Evolutionary conservation across 108 stramenopile genomes (phyloP).

Genomic region (Fistulifera pelliculosa): DNA sequence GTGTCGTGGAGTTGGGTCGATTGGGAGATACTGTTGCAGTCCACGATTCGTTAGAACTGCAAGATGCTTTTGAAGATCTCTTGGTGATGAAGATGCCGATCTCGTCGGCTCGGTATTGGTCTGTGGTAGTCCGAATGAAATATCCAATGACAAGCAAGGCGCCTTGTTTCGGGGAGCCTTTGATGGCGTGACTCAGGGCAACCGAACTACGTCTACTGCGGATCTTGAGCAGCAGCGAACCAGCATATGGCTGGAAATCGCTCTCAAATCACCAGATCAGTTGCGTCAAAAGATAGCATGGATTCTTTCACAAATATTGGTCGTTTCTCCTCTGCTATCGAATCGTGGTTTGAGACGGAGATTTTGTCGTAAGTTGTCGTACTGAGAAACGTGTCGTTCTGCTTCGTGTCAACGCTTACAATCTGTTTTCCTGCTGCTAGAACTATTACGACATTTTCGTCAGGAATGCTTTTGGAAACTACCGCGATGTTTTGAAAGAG

Average conservation of each 20-base stretch:
- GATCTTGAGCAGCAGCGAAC: conserved; percentile 17
- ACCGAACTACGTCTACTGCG: no score
- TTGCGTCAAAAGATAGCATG: conserved; percentile 73
- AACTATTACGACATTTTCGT: conserved; percentile 62
- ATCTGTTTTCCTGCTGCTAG: background rate
- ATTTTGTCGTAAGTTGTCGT: background rate
- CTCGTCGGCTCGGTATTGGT: conserved; percentile 12
- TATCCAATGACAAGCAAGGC: conserved; percentile 14
- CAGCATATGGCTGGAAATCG: conserved; percentile 45
- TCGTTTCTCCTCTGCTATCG: conserved; percentile 5
- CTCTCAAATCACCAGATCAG: conserved; percentile 51
- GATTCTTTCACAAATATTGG: conserved; percentile 57
- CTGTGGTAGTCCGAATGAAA: conserved; percentile 47
- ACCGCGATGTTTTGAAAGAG: conserved; percentile 37
- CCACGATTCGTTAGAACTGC: no score
- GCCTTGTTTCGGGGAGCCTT: conserved; percentile 1
- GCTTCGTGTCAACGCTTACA: no score
- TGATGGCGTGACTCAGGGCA: background rate
- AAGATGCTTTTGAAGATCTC: no score
- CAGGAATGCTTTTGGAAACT: conserved; percentile 55
- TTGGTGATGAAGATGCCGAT: background rate
- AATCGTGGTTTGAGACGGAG: background rate
- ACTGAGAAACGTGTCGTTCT: background rate
- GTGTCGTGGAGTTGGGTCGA: background rate
- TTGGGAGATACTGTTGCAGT: conserved; percentile 12